phyloP scores from a whole-genome alignment of 2,329 filamentous ascomycete species.

The Phyllosticta capitalensis region DNA sequence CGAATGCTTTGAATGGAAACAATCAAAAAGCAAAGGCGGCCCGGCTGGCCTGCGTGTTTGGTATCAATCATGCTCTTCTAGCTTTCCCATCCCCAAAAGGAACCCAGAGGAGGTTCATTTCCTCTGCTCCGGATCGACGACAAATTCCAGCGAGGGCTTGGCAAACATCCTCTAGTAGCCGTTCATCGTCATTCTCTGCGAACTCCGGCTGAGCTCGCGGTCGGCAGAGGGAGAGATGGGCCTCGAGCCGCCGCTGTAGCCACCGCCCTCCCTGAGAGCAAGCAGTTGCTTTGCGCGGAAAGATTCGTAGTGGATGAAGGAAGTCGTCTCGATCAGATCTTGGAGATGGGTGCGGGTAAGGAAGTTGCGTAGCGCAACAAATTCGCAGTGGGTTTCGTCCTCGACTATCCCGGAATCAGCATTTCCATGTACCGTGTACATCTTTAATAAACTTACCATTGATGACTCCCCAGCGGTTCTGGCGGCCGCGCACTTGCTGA shows the following conservation, averaged over 20 bases:
- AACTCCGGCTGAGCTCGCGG: constrained; percentile 91
- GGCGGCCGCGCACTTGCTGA: constrained; percentile 92
- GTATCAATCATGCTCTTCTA: constrained; percentile 12
- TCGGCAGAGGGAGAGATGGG: constrained; percentile 95
- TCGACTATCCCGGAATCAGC: constrained; percentile 51
- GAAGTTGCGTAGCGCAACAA: constrained; percentile 97
- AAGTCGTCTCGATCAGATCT: constrained; percentile 97
- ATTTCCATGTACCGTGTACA: not conserved
- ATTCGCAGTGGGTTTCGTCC: constrained; percentile 99
- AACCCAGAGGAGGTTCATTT: not conserved
- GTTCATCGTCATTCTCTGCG: constrained; percentile 97
- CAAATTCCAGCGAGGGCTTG: not conserved
- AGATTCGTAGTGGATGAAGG: constrained; percentile 99
- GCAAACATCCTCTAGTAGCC: constrained; percentile 59
- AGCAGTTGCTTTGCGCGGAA: constrained; percentile 99
- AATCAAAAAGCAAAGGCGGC: constrained; percentile 8
- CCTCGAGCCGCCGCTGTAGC: constrained; percentile 56
- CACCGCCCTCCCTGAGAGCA: constrained; percentile 93
- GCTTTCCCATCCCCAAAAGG: constrained; percentile 3
- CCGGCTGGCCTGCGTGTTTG: constrained; percentile 9
- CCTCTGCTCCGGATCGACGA: not conserved
- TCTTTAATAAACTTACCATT: constrained; percentile 42
- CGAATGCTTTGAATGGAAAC: constrained; percentile 7
- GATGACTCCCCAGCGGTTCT: constrained; percentile 99
- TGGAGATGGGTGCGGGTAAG: constrained; percentile 95